A percentile compares a stretch with the other conserved stretches of the same genome.
Conservation (phyloP, 129 eudicot genomes). For the Flaveria brownii region DNA sequence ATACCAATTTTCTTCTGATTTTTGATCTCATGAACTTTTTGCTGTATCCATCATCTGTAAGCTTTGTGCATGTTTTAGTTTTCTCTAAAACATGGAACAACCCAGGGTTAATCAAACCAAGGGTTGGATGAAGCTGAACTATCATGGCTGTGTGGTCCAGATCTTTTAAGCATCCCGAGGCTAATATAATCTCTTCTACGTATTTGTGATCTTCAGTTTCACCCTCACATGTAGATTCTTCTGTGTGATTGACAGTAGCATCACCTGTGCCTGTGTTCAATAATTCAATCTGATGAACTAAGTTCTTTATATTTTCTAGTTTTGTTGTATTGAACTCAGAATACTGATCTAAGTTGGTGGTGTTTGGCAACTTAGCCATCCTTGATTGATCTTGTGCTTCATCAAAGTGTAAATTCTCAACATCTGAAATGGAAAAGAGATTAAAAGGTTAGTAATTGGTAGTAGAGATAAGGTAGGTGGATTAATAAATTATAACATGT, state of each 20-base stretch:
- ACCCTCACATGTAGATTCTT: conserved; percentile 30
- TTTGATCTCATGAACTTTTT: conserved; percentile 32
- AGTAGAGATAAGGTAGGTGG: not conserved
- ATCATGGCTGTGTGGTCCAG: conserved; percentile 37
- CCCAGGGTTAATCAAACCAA: conserved; percentile 61
- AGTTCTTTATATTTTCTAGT: conserved; percentile 44
- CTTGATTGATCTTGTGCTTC: conserved; percentile 44
- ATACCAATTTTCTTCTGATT: conserved; percentile 57
- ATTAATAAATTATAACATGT: not conserved
- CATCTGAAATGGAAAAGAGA: conserved; percentile 40
- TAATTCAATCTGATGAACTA: conserved; percentile 48
- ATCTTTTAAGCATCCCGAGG: conserved; percentile 62
- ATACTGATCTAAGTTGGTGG: conserved; percentile 35
- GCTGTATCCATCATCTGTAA: conserved; percentile 25
- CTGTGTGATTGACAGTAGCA: conserved; percentile 32
- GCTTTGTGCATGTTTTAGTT: conserved; percentile 41
- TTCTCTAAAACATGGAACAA: conserved; percentile 76
- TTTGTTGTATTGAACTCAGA: conserved; percentile 35
- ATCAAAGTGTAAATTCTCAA: conserved; percentile 42
- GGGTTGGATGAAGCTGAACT: conserved; percentile 46
- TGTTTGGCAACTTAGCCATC: conserved; percentile 28
- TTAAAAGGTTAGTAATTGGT: conserved; percentile 1
- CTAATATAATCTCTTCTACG: conserved; percentile 56
- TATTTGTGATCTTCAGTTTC: conserved; percentile 51
- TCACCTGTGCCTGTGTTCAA: conserved; percentile 40